Base-by-base conservation (phyloP, 2,329 filamentous ascomycete genomes). In the Neopestalotiopsis sp. region DNA sequence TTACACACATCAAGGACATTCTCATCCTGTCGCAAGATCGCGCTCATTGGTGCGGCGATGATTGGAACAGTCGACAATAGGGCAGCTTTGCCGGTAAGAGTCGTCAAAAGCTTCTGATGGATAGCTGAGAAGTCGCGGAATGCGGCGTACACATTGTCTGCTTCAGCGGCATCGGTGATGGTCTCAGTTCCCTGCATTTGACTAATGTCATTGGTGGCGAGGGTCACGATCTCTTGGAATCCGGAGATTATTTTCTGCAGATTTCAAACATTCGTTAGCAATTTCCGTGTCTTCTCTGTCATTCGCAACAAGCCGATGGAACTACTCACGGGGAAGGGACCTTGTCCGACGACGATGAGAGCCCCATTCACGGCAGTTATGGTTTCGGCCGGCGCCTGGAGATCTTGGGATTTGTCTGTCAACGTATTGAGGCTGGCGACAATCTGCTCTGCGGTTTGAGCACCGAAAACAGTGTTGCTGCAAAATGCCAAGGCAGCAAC, bases 21-120 rank as follows among this genome's bases (percentile, higher is more conserved):
- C 64, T 79, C 76, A 4, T 78, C 3, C 17, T 65, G n/a, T 2
- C 76, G 72, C 1, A 81, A 75, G 1, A 73, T 71, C 10, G 71
- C 68, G 9, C 74, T 74, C 5, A 81, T 68, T 0, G 78, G 76
- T 5, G 17, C 12, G 2, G 77, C 79, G 30, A 80, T 68, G 34
- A 80, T 32, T 2, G 76, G 78, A 4, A 79, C 65, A 0, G 67
- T 67, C 0, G 12, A 66, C 61, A 79, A 70, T 5, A 80, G 61
- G 2, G 76, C 76, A 20, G 78, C 71, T 71, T 80, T 81, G 63
- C 76, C 77, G 67, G 80, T 81, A 4, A 81, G 69, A 38, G 78
- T 78, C 38, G 78, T 78, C 14, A 81, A 73, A 9, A 80, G 71
- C 1, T n/a, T 62, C 69, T 80, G 76, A 42, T 81, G 78, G 7